Evolutionary conservation across 2,329 filamentous ascomycete genomes (phyloP).

Genomic region (Aspergillus pseudotamarii): DNA sequence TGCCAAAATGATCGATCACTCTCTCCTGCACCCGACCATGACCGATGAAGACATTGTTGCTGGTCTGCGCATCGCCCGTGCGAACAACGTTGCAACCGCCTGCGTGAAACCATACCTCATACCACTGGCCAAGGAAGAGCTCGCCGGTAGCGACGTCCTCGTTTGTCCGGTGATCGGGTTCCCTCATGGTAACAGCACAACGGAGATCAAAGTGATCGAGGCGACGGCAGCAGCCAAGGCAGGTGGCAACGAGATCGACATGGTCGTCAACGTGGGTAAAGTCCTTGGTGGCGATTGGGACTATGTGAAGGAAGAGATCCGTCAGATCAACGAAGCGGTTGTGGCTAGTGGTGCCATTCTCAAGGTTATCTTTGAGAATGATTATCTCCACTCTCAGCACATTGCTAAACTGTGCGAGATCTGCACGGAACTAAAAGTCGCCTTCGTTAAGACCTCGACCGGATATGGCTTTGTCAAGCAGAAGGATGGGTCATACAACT

Average conservation of each 20-base stretch:
- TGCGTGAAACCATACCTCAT: constrained; percentile 63
- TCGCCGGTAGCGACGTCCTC: constrained; percentile 53
- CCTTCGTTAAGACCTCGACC: constrained; percentile 64
- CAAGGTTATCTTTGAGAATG: constrained; percentile 67
- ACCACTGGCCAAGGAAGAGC: constrained; percentile 50
- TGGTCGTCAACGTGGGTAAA: constrained; percentile 64
- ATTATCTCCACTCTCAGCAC: constrained; percentile 55
- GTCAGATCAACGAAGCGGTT: constrained; percentile 54
- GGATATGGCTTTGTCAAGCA: constrained; percentile 65
- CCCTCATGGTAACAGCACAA: constrained; percentile 61
- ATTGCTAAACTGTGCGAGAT: constrained; percentile 59
- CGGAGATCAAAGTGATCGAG: constrained; percentile 57
- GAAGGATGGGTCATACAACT: constrained; percentile 54
- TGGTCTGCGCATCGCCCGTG: constrained; percentile 53
- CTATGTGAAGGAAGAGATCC: constrained; percentile 58
- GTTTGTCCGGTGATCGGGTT: constrained; percentile 65
- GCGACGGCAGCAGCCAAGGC: constrained; percentile 51
- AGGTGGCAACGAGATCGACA: constrained; percentile 60
- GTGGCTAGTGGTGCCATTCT: constrained; percentile 48
- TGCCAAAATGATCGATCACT: constrained; percentile 58
- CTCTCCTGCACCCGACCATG: constrained; percentile 64
- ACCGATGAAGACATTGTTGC: constrained; percentile 57
- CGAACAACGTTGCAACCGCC: constrained; percentile 57
- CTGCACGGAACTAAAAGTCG: constrained; percentile 55
- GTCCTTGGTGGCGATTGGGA: constrained; percentile 59